A percentile compares a stretch with the other conserved stretches of the same genome.
Conservation (phyloP, 2,329 filamentous ascomycete species). For the Penicillium glabrum region DNA sequence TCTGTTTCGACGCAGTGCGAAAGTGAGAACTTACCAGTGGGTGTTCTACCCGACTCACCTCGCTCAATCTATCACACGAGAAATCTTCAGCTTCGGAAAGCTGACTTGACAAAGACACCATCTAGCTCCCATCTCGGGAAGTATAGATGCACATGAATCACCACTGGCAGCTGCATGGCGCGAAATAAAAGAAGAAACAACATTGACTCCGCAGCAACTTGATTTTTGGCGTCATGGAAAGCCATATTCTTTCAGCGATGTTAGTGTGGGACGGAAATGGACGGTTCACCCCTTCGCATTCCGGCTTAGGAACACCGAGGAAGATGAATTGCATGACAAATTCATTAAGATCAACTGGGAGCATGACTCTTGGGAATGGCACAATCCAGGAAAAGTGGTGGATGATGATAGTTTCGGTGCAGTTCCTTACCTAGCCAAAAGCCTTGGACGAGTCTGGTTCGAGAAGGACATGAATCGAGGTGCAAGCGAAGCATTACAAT, state of each 20-base stretch:
- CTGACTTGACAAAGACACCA: conserved; percentile 45
- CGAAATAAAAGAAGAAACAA: conserved; percentile 64
- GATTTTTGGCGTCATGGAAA: conserved; percentile 58
- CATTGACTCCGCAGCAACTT: conserved; percentile 49
- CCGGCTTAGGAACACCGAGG: conserved; percentile 39
- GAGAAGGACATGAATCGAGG: conserved; percentile 51
- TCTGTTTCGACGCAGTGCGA: conserved; percentile 61
- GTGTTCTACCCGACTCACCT: background rate
- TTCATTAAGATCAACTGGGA: conserved; percentile 62
- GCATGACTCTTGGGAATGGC: conserved; percentile 60
- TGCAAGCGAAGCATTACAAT: conserved; percentile 48
- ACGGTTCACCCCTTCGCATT: conserved; percentile 63
- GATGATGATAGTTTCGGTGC: conserved; percentile 50
- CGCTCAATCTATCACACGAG: background rate
- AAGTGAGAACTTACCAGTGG: conserved; percentile 61
- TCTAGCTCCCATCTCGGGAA: conserved; percentile 63
- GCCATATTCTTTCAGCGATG: conserved; percentile 58
- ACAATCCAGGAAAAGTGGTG: conserved; percentile 52
- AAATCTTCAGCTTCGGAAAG: background rate
- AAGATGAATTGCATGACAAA: conserved; percentile 38
- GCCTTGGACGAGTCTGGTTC: conserved; percentile 60
- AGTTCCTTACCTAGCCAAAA: conserved; percentile 60
- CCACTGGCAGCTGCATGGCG: conserved; percentile 61
- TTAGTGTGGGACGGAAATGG: conserved; percentile 58
- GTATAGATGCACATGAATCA: conserved; percentile 56